Conservation (phyloP, 257 asterid genomes). For the Perilla frutescens region DNA sequence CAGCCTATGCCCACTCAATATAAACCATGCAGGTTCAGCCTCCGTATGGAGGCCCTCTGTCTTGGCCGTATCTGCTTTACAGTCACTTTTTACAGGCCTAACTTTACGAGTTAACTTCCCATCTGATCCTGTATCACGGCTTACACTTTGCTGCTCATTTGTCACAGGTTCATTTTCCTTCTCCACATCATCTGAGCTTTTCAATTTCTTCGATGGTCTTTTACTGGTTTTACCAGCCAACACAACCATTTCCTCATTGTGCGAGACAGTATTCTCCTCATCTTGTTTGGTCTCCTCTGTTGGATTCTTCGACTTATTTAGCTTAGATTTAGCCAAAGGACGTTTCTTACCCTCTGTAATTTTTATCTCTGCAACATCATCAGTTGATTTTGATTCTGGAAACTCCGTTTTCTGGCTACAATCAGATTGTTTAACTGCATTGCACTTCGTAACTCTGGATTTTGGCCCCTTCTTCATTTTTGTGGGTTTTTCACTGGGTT, state of each 20-base stretch:
- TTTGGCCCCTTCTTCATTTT: conserved; percentile 31
- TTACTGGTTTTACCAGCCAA: conserved; percentile 31
- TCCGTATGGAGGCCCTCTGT: conserved; percentile 31
- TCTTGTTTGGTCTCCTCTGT: conserved; percentile 31
- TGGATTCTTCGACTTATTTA: conserved; percentile 35
- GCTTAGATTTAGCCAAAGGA: conserved; percentile 45
- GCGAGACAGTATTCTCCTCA: conserved; percentile 37
- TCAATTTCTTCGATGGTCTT: conserved; percentile 50
- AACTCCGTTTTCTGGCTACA: conserved; percentile 36
- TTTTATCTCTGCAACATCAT: conserved; percentile 40
- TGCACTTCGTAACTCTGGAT: conserved; percentile 34
- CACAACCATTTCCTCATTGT: conserved; percentile 32
- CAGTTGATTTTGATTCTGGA: conserved; percentile 40
- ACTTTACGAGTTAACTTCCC: conserved; percentile 25
- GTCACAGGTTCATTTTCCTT: conserved; percentile 54
- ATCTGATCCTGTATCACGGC: conserved; percentile 33
- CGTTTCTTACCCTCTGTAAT: conserved; percentile 48
- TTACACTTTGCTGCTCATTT: conserved; percentile 33
- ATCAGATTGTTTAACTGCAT: conserved; percentile 41
- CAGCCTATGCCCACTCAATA: conserved; percentile 78
- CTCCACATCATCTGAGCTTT: conserved; percentile 50
- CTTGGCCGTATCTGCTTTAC: conserved; percentile 27
- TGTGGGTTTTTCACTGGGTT: conserved; percentile 27
- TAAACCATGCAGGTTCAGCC: conserved; percentile 64
- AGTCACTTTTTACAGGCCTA: conserved; percentile 32